Conservation (phyloP, 331 rosid species). For the Acacia pycnantha region DNA sequence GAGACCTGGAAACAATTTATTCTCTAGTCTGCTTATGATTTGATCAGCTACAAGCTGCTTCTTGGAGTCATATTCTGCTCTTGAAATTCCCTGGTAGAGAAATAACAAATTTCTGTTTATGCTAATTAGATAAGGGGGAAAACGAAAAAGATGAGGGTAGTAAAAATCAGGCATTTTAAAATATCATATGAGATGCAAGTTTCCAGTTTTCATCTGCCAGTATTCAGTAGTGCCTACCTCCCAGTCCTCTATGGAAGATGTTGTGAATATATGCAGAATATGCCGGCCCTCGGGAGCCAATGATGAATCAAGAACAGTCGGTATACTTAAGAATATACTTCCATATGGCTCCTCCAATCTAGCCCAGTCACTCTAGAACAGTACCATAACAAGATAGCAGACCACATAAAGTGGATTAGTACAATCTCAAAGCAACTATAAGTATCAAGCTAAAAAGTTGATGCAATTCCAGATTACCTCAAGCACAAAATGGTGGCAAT, state of each 20-base stretch:
- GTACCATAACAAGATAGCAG: neutral
- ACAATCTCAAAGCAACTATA: constrained; percentile 13
- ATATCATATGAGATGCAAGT: constrained; percentile 10
- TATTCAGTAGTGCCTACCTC: constrained; percentile 49
- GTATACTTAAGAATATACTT: constrained; percentile 92
- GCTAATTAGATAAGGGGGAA: neutral
- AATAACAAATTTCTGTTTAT: constrained; percentile 13
- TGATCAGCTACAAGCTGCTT: constrained; percentile 80
- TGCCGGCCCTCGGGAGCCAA: constrained; percentile 87
- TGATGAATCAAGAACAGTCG: constrained; percentile 86
- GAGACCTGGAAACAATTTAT: constrained; percentile 81
- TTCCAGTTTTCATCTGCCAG: constrained; percentile 23
- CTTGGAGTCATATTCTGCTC: constrained; percentile 73
- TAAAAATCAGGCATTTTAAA: constrained; percentile 6
- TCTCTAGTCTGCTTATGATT: constrained; percentile 75
- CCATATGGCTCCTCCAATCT: constrained; percentile 83
- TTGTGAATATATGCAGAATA: constrained; percentile 93
- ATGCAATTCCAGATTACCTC: constrained; percentile 58
- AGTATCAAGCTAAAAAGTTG: constrained; percentile 23
- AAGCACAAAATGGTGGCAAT: constrained; percentile 92
- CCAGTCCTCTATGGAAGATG: constrained; percentile 93
- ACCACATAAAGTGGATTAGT: constrained; percentile 14
- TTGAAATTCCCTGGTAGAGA: constrained; percentile 63
- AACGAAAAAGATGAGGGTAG: neutral
- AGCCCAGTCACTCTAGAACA: constrained; percentile 55